Conservation (phyloP, 2,329 filamentous ascomycete species). For the Exophiala bonariae region DNA sequence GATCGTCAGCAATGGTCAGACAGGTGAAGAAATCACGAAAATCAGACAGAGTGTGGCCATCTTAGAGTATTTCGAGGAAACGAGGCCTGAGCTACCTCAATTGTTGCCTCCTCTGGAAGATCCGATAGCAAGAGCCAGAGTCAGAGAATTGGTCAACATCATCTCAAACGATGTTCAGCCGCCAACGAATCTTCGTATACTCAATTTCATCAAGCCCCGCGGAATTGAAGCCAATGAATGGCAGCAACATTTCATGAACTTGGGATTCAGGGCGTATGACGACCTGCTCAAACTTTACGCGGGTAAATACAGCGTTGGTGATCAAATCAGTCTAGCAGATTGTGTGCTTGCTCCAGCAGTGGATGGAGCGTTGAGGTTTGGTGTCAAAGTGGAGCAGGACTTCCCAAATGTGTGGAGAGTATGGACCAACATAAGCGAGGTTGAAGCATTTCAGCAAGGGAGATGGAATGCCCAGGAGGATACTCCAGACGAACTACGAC, state of each 20-base stretch:
- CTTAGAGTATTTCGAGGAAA: constrained; percentile 63
- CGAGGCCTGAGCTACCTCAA: constrained; percentile 39
- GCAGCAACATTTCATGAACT: constrained; percentile 52
- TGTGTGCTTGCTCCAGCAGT: constrained; percentile 58
- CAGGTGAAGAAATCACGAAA: constrained; percentile 37
- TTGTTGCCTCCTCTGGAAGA: constrained; percentile 50
- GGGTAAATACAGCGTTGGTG: constrained; percentile 57
- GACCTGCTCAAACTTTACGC: constrained; percentile 35
- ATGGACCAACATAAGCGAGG: constrained; percentile 45
- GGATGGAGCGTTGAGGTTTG: constrained; percentile 58
- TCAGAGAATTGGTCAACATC: constrained; percentile 56
- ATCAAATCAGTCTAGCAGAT: constrained; percentile 59
- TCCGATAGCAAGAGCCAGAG: constrained; percentile 46
- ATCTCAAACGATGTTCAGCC: constrained; percentile 61
- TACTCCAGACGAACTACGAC: constrained; percentile 49
- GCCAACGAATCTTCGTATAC: constrained; percentile 58
- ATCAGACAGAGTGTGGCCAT: constrained; percentile 60
- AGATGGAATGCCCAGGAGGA: constrained; percentile 58
- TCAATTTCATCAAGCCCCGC: constrained; percentile 49
- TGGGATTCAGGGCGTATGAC: constrained; percentile 61
- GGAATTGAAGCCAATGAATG: constrained; percentile 49
- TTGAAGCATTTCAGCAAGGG: constrained; percentile 54
- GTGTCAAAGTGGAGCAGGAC: constrained; percentile 48
- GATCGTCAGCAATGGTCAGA: constrained; percentile 34
- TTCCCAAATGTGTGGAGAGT: constrained; percentile 52